These are phyloP conservation scores for Euphrasia arctica DNA, from an alignment of 305 asterid genomes.

Conservation along the genomic window DNA sequence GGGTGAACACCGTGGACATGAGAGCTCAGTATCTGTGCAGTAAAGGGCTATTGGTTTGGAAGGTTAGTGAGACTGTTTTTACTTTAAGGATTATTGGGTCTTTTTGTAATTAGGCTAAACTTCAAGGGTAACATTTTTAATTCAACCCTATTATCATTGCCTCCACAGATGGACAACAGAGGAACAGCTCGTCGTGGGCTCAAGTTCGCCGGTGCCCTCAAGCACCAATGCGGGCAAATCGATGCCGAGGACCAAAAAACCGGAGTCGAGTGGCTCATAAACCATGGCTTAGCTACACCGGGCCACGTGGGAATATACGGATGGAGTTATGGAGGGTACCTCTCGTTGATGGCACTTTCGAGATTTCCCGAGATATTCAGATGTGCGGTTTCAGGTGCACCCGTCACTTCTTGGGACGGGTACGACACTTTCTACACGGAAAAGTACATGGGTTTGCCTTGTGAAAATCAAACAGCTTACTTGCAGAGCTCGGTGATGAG, in stretches of 20 bases:
- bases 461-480: slow-evolving; percentile 48
- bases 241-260: slow-evolving; percentile 81
- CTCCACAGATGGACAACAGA: slow-evolving; percentile 86
- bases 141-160: background rate
- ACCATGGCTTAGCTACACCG: slow-evolving; percentile 54
- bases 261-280: slow-evolving; percentile 84
- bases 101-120: slow-evolving; percentile 4
- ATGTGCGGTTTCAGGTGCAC: slow-evolving; percentile 91
- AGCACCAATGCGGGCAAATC: slow-evolving; percentile 63
- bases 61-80: slow-evolving; percentile 47
- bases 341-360: slow-evolving; percentile 70
- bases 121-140: too few relatives aligned
- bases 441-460: slow-evolving; percentile 88
- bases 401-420: slow-evolving; percentile 95
- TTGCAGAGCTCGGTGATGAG: slow-evolving; percentile 60
- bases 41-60: slow-evolving; percentile 93
- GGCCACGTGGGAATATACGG: slow-evolving; percentile 81
- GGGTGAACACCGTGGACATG: slow-evolving; percentile 90
- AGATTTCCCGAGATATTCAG: slow-evolving; percentile 62
- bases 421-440: slow-evolving; percentile 86
- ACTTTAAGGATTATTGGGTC: slow-evolving; percentile 5
- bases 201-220: slow-evolving; percentile 74
- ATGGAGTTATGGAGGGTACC: slow-evolving; percentile 97
- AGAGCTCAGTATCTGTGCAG: slow-evolving; percentile 83
- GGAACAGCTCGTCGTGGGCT: slow-evolving; percentile 94